Evolutionary conservation across 2,329 filamentous ascomycete species (phyloP).

Genomic region (Colletotrichum gigasporum): DNA sequence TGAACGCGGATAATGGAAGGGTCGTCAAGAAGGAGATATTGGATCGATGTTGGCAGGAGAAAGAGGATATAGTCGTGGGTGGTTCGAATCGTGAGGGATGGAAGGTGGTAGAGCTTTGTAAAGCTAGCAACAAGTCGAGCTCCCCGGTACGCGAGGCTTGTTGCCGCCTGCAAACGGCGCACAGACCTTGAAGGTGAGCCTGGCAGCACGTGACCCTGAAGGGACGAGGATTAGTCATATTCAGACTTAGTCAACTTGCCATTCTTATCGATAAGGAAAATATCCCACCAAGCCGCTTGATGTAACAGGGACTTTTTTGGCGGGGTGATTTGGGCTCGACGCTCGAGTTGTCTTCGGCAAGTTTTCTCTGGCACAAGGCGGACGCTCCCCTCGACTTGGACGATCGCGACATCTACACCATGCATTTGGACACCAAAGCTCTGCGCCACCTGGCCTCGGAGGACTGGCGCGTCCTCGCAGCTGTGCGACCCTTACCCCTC

Average conservation of each 20-base stretch:
- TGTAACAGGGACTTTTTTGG: slow-evolving; percentile 15
- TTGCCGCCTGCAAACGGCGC: slow-evolving; percentile 48
- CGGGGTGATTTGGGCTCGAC: slow-evolving; percentile 4
- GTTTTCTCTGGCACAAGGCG: background rate
- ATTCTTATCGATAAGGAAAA: slow-evolving; percentile 42
- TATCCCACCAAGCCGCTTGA: slow-evolving; percentile 30
- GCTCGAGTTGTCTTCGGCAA: background rate
- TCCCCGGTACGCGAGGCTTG: slow-evolving; percentile 55
- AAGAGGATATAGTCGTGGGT: slow-evolving; percentile 6
- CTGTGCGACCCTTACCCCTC: slow-evolving; percentile 65
- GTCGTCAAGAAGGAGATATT: slow-evolving; percentile 16
- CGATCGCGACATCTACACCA: slow-evolving; percentile 49
- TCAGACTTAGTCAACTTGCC: background rate
- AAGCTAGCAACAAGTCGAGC: slow-evolving; percentile 45
- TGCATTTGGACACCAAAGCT: slow-evolving; percentile 95
- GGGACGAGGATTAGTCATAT: background rate
- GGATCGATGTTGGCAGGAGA: slow-evolving; percentile 12
- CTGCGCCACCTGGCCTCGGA: slow-evolving; percentile 92
- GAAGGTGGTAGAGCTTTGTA: slow-evolving; percentile 49
- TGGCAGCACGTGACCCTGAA: slow-evolving; percentile 1
- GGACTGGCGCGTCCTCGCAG: slow-evolving; percentile 95
- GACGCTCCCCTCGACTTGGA: background rate
- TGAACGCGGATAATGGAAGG: background rate
- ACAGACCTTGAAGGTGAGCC: slow-evolving; percentile 11
- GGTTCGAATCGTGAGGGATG: slow-evolving; percentile 40